These are phyloP conservation scores for Podospora tetraspora DNA, from an alignment of 495 filamentous ascomycete species.

Conservation along the genomic window DNA sequence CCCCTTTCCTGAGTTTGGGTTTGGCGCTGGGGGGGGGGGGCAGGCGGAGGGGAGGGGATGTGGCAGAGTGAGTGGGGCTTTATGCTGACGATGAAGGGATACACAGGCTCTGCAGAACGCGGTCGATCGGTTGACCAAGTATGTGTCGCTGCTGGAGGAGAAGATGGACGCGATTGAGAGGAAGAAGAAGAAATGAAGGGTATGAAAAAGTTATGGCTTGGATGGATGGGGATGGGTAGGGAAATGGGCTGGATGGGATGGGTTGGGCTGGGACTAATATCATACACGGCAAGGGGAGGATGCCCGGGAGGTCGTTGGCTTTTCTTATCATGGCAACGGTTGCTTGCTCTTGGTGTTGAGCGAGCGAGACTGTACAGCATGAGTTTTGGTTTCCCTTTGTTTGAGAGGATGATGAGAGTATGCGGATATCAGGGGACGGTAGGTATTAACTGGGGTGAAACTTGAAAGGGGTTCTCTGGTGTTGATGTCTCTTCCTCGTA, in stretches of 20 bases:
- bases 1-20: background rate
- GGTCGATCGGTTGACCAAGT: constrained; percentile 76
- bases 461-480: background rate
- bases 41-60: background rate
- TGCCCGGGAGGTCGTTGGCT: background rate
- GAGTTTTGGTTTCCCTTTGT: background rate
- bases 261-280: background rate
- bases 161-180: constrained; percentile 64
- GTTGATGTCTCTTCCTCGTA: background rate
- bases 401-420: background rate
- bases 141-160: constrained; percentile 75
- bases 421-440: background rate
- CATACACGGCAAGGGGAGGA: background rate
- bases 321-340: background rate
- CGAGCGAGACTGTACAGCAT: background rate
- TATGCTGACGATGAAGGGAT: constrained; percentile 1
- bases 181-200: constrained; percentile 39
- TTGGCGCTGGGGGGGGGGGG: background rate
- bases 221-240: background rate
- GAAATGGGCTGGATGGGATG: background rate
- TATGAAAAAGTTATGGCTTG: constrained; percentile 1
- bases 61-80: constrained; percentile 15
- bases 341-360: background rate
- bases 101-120: constrained; percentile 84
- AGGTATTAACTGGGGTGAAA: background rate